Evolutionary conservation across 495 filamentous ascomycete genomes (phyloP).

Genomic region (Choiromyces venosus): DNA sequence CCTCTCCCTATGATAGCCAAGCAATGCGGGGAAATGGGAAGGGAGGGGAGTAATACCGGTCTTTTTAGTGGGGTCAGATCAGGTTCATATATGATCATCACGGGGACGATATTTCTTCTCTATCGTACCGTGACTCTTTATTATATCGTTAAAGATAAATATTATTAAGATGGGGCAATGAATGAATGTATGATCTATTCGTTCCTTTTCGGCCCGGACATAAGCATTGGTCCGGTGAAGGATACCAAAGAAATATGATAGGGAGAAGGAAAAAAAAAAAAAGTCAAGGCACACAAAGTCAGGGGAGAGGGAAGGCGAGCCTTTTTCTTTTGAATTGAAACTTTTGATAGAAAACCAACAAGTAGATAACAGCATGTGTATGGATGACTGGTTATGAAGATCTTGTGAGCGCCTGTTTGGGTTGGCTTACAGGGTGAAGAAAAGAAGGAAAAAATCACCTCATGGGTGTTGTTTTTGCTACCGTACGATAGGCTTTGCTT

Average conservation of each 20-base stretch:
- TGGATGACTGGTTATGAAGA: background rate
- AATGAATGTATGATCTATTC: background rate
- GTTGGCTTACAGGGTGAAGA: background rate
- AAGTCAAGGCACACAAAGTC: background rate
- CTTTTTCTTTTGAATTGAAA: background rate
- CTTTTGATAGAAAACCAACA: background rate
- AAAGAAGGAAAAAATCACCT: background rate
- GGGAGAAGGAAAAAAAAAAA: background rate
- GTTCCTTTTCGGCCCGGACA: background rate
- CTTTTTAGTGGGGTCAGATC: background rate
- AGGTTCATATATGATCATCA: background rate
- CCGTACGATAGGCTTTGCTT: background rate
- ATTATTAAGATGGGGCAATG: background rate
- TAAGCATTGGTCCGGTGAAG: background rate
- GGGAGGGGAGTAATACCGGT: background rate
- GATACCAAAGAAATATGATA: background rate
- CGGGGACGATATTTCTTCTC: constrained; percentile 1
- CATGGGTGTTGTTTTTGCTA: background rate
- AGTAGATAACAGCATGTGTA: background rate
- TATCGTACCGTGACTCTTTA: background rate
- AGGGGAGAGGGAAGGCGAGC: background rate
- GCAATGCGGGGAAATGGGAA: constrained; percentile 2
- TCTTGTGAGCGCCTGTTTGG: background rate
- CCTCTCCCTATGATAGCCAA: background rate
- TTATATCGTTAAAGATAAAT: background rate